Conservation (phyloP, 257 asterid species). For the Gentiana straminea region DNA sequence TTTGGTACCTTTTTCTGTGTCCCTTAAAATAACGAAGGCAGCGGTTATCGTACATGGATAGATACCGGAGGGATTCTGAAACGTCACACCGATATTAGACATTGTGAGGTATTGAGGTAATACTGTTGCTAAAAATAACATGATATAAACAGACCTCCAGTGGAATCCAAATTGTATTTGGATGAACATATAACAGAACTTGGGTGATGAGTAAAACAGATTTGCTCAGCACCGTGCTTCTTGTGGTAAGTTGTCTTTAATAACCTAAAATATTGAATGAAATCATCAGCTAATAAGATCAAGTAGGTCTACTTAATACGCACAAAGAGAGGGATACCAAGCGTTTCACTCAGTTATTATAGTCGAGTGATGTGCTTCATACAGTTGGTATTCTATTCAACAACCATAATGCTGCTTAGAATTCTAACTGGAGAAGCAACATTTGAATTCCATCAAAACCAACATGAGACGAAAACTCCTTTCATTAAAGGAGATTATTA, state of each 20-base stretch:
- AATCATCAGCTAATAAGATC: conserved; percentile 3
- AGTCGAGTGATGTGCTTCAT: too few relatives aligned
- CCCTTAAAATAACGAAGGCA: conserved; percentile 96
- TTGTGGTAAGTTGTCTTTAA: conserved; percentile 81
- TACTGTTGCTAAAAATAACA: conserved; percentile 3
- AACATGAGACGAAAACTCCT: too few relatives aligned
- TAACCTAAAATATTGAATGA: conserved; percentile 41
- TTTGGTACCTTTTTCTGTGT: conserved; percentile 67
- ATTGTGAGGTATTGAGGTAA: conserved; percentile 4
- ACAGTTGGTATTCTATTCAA: too few relatives aligned
- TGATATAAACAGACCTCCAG: conserved; percentile 44
- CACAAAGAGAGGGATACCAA: too few relatives aligned
- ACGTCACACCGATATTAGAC: conserved; percentile 11
- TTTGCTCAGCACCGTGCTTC: conserved; percentile 83
- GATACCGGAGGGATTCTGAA: conserved; percentile 69
- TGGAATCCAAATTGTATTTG: conserved; percentile 40
- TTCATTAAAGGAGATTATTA: too few relatives aligned
- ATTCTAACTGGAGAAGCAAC: too few relatives aligned
- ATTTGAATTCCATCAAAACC: too few relatives aligned
- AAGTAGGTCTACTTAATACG: background rate
- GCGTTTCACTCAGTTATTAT: too few relatives aligned
- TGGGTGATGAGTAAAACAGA: conserved; percentile 91
- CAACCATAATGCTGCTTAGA: too few relatives aligned
- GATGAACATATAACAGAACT: conserved; percentile 85
- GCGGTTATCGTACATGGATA: conserved; percentile 90